phyloP scores from a whole-genome alignment of 371 early-diverging fungal genomes.

The Rhizopus microsporus region DNA sequence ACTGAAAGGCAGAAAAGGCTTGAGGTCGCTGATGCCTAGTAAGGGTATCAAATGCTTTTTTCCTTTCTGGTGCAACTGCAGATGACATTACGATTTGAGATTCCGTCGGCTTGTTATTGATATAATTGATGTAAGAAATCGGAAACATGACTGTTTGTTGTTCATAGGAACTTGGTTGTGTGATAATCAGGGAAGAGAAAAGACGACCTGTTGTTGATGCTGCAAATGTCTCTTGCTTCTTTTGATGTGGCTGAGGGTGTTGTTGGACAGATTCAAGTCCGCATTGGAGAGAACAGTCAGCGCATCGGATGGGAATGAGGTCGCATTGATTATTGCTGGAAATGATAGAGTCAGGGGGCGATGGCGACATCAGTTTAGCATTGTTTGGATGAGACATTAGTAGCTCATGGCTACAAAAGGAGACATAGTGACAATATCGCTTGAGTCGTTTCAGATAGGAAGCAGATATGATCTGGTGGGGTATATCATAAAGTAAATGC shows the following conservation, averaged over 20 bases:
- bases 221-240: background rate
- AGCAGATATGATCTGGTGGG: conserved; percentile 12
- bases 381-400: background rate
- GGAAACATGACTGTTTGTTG: conserved; percentile 16
- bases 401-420: conserved; percentile 22
- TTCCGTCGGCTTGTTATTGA: background rate
- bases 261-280: conserved; percentile 2
- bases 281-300: conserved; percentile 8
- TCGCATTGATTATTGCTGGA: background rate
- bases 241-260: background rate
- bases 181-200: background rate
- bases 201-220: conserved; percentile 1
- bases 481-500: conserved; percentile 8
- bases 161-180: background rate
- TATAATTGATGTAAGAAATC: background rate
- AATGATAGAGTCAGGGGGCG: background rate
- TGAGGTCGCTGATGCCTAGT: conserved; percentile 15
- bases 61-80: conserved; percentile 9
- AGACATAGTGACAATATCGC: conserved; percentile 16
- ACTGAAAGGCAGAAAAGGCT: conserved; percentile 27
- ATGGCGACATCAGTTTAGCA: conserved; percentile 5
- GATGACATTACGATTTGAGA: conserved; percentile 4
- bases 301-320: conserved; percentile 8
- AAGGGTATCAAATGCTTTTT: conserved; percentile 2
- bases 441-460: conserved; percentile 7